Conservation (phyloP, 148 eudicot genomes). For the Vaccinium myrtillus region DNA sequence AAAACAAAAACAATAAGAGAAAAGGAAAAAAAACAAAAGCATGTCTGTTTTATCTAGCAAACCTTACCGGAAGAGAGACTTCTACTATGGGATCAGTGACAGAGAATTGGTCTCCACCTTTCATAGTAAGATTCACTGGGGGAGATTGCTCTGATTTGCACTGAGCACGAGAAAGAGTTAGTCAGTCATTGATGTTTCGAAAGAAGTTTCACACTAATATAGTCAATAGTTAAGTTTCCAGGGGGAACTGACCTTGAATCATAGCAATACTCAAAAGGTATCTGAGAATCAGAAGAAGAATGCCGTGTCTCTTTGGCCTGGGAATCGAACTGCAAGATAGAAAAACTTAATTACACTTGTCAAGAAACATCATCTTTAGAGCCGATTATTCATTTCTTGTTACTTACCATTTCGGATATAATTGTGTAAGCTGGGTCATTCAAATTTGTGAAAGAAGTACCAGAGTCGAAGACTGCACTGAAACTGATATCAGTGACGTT, state of each 20-base stretch:
- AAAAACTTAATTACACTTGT: background rate
- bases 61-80: constrained; percentile 31
- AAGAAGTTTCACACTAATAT: constrained; percentile 2
- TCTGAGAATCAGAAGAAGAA: constrained; percentile 23
- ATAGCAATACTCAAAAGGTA: constrained; percentile 62
- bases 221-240: background rate
- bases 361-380: constrained; percentile 12
- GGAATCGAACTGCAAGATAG: constrained; percentile 52
- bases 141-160: constrained; percentile 40
- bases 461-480: constrained; percentile 71
- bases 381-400: background rate
- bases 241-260: constrained; percentile 31
- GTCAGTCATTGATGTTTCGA: background rate
- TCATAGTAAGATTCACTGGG: constrained; percentile 58
- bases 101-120: constrained; percentile 52
- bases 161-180: constrained; percentile 38
- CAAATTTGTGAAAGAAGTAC: constrained; percentile 82
- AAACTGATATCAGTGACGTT: constrained; percentile 41
- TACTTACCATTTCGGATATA: constrained; percentile 59
- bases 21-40: background rate
- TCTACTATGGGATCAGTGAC: constrained; percentile 36
- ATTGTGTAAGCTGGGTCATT: constrained; percentile 68
- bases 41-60: background rate
- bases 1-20: background rate
- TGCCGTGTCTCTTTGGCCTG: constrained; percentile 41